Evolutionary conservation across 768 basidiomycete species (phyloP).

Genomic region (Pisolithus albus): DNA sequence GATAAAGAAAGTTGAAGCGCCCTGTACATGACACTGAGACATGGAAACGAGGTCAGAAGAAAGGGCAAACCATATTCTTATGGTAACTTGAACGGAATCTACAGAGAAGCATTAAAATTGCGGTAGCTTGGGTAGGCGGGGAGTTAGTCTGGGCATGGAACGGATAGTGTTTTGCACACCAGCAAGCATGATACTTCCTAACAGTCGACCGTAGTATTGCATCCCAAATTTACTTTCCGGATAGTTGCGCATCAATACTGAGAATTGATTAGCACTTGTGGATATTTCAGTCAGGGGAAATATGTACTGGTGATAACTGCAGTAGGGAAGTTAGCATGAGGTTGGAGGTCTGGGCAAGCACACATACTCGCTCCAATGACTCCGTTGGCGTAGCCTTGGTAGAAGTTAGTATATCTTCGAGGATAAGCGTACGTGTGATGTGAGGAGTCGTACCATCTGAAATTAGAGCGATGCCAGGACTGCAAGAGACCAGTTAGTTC

Average conservation of each 20-base stretch:
- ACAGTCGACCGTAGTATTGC: conserved; percentile 53
- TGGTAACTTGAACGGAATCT: conserved; percentile 82
- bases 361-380: conserved; percentile 69
- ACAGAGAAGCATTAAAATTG: conserved; percentile 80
- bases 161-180: conserved; percentile 43
- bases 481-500: conserved; percentile 17
- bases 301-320: conserved; percentile 63
- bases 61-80: conserved; percentile 68
- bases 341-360: neutral
- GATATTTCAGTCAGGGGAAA: neutral
- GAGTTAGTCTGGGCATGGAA: conserved; percentile 41
- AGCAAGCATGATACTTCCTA: conserved; percentile 71
- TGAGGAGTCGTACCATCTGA: conserved; percentile 55
- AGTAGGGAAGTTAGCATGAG: conserved; percentile 1
- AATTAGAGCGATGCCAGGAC: conserved; percentile 83
- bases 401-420: conserved; percentile 1
- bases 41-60: neutral
- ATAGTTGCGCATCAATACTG: conserved; percentile 70
- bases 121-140: conserved; percentile 54
- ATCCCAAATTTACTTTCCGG: conserved; percentile 42
- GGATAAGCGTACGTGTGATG: conserved; percentile 2
- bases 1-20: conserved; percentile 76
- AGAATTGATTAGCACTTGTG: neutral
- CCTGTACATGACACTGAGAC: conserved; percentile 36
- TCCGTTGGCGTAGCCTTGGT: conserved; percentile 69